Conservation (phyloP, 371 early-diverging fungal species). For the Chytridium lagenaria region DNA sequence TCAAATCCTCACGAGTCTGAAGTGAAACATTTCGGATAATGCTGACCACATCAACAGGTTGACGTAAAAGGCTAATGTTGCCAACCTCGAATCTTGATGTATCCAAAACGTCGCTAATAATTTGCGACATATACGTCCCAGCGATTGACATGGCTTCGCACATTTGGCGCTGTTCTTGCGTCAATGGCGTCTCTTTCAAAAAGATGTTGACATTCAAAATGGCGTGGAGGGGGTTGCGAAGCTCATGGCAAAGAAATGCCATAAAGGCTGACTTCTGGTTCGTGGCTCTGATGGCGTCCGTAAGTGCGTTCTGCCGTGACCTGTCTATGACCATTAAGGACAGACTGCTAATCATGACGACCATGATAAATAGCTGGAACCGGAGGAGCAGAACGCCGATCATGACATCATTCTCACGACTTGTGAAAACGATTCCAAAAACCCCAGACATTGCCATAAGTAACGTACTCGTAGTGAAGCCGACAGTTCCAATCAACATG, state of each 20-base stretch:
- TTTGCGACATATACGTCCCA: too few relatives aligned
- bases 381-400: background rate
- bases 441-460: background rate
- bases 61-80: too few relatives aligned
- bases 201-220: slow-evolving; percentile 5
- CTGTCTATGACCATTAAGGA: background rate
- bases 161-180: too few relatives aligned
- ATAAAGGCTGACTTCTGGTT: slow-evolving; percentile 3
- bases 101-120: too few relatives aligned
- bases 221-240: slow-evolving; percentile 20
- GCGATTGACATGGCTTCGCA: too few relatives aligned
- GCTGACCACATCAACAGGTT: too few relatives aligned
- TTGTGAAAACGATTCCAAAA: too few relatives aligned
- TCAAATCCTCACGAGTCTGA: too few relatives aligned
- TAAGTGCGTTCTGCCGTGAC: background rate
- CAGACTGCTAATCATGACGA: background rate
- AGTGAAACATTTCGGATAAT: too few relatives aligned
- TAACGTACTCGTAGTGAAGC: background rate
- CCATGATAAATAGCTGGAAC: background rate
- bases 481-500: too few relatives aligned
- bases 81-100: too few relatives aligned
- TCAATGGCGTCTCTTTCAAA: background rate
- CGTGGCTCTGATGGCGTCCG: background rate
- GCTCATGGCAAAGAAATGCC: slow-evolving; percentile 23
- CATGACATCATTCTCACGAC: background rate